Base-by-base conservation (phyloP, 331 rosid species). In the Ulmus americana region DNA sequence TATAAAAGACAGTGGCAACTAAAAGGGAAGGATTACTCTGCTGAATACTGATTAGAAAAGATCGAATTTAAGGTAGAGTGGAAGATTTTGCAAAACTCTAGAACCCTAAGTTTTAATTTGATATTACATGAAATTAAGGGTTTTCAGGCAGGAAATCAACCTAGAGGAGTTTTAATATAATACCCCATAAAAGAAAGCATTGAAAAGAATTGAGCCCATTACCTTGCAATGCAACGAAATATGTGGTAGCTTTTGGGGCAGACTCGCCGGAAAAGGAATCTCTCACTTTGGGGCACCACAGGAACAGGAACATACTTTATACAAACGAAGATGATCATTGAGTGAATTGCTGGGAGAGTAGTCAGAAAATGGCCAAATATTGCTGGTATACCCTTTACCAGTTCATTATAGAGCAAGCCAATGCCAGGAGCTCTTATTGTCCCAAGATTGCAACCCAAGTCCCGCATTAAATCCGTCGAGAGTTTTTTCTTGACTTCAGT, bases 151-250 rank as follows among this genome's bases (percentile, higher is more conserved):
- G 35, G 35, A 28, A 28, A 28, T 28, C 35, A 28, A 28, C 2
- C 3, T 28, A 28, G 35, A 28, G 35, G 35, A 28, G 35, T 28
- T 28, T 28, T 28, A 28, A 28, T 28, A 28, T 28, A 28, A 28
- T 28, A 28, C 35, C 35, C 35, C 35, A 28, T 28, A 28, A 28
- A 28, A 28, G 3, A 28, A 28, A 28, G 35, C 35, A 3, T 28
- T 28, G 35, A 28, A 28, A 28, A 28, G 63, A 53, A 45, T 65
- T 8, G 45, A 56, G 63, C 54, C 28, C n/a, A 7, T 64, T 82
- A 94, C 99, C 99, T 90, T 82, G 97, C 99, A 81, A 94, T 87
- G 79, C 97, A 94, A 45, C 99, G 95, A 80, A 94, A 94, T 61
- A 94, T 87, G 77, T 90, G 97, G 76, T 85, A 94, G 81, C 82